Conservation (phyloP, 345 rosid species). For the Hirschfeldia incana region DNA sequence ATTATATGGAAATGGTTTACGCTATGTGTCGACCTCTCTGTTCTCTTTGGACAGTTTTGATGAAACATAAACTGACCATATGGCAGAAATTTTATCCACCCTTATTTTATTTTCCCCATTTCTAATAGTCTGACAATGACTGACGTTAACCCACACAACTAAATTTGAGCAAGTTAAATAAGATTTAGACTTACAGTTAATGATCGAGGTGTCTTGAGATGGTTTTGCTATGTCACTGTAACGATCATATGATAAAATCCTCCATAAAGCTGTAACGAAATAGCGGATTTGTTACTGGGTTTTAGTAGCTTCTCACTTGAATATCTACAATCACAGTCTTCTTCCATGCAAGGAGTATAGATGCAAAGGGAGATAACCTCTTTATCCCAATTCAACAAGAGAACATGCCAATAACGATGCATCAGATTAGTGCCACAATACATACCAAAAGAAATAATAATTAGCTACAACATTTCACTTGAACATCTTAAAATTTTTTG, state of each 20-base stretch:
- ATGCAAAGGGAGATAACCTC: neutral
- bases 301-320: constrained; percentile 34
- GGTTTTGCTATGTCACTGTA: constrained; percentile 49
- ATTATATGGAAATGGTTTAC: constrained; percentile 1
- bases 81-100: constrained; percentile 8
- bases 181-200: constrained; percentile 47
- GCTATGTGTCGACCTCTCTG: constrained; percentile 21
- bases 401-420: no score
- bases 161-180: neutral
- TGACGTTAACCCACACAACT: constrained; percentile 5
- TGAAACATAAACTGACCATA: constrained; percentile 30
- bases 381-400: no score
- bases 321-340: constrained; percentile 61
- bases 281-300: constrained; percentile 10
- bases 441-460: no score
- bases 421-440: no score
- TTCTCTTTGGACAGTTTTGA: constrained; percentile 13
- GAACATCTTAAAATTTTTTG: no score
- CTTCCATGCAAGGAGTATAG: constrained; percentile 44
- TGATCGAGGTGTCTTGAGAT: constrained; percentile 51
- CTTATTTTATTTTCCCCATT: neutral
- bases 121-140: neutral
- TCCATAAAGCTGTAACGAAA: constrained; percentile 57
- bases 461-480: no score
- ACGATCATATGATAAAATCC: constrained; percentile 73